Percentiles rank a stretch among this genome's conserved stretches.
Conservation (phyloP, 2,329 filamentous ascomycete species). For the Neonectria magnoliae region DNA sequence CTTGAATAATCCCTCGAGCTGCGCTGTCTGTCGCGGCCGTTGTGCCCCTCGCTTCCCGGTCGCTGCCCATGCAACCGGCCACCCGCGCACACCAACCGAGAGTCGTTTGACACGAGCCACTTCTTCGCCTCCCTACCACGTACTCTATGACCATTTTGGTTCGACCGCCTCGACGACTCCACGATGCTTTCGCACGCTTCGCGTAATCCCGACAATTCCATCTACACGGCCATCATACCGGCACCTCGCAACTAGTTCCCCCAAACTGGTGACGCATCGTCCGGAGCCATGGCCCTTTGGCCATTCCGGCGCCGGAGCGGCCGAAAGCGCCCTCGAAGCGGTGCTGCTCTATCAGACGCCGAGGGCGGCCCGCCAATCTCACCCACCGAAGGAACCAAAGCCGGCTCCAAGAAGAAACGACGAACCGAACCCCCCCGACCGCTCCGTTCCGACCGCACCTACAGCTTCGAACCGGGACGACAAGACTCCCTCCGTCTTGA, state of each 20-base stretch:
- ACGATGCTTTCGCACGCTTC: conserved; percentile 45
- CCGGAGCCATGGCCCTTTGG: conserved; percentile 77
- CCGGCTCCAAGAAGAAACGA: conserved; percentile 52
- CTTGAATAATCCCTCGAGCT: conserved; percentile 24
- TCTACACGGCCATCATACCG: conserved; percentile 37
- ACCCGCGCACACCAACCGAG: conserved; percentile 17
- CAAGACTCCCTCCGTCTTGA: conserved; percentile 62
- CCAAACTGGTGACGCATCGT: conserved; percentile 32
- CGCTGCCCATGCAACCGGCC: conserved; percentile 24
- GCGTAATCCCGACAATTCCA: conserved; percentile 38
- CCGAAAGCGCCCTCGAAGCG: conserved; percentile 65
- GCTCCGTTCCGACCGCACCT: conserved; percentile 59
- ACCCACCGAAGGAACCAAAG: conserved; percentile 47
- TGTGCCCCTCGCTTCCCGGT: conserved; percentile 27
- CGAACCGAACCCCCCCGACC: conserved; percentile 60
- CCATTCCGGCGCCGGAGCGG: conserved; percentile 81
- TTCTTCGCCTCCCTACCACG: conserved; percentile 26
- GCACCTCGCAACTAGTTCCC: conserved; percentile 36
- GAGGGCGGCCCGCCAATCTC: conserved; percentile 54
- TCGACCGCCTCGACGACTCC: conserved; percentile 37
- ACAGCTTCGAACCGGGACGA: conserved; percentile 71
- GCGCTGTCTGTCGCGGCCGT: conserved; percentile 26
- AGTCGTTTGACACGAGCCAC: conserved; percentile 38
- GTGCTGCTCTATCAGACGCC: conserved; percentile 65
- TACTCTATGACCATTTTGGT: conserved; percentile 40